Base-by-base conservation (phyloP, 192 early-diverging fungal genomes). In the Haplosporangium gracile region DNA sequence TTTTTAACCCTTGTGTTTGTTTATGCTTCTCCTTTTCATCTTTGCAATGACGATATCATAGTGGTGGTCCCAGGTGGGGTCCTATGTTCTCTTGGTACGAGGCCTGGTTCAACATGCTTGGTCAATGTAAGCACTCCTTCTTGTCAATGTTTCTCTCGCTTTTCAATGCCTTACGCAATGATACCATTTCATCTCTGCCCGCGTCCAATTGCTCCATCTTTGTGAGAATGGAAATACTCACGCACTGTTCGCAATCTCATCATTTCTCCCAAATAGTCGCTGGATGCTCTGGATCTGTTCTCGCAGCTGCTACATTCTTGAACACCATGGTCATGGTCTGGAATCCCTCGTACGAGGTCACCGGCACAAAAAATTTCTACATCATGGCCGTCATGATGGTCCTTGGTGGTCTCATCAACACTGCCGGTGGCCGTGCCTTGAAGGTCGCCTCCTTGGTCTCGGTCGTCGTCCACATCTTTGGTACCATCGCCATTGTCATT, bases 101-200 rank as follows among this genome's bases (percentile, higher is more conserved):
- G 47, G 83, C 76, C 42, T 85, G 83, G 83, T 85, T 85, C 69
- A 85, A 85, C 47, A 70, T 85, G 60, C 73, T 85, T 32, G 83
- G 83, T 55, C 83, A 85, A 42, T 60, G 75, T 76, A 76, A 76
- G 75, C 68, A 13, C 20, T 29, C 22, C 20, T 42, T n/a, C 55
- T 60, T 26, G 24, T 26, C 55, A 45, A 15, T 15, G 43, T 45
- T 60, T 10, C 8, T 18, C 22, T 32, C 16, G 10, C 2, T 42
- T 42, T 42, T 6, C 22, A 5, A 45, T 16, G 15, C 60, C 60
- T 65, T 2, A 36, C 36, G 36, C 60, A 32, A 65, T 65, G 60
- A 65, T 3, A 34, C 60, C 60, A 32, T 65, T 32, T 65, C 26
- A 60, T 26, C 2, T 24, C 29, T 65, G 20, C 49, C 60, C 3